phyloP scores from a whole-genome alignment of 2,329 filamentous ascomycete genomes.

The Diplodia sapinea region DNA sequence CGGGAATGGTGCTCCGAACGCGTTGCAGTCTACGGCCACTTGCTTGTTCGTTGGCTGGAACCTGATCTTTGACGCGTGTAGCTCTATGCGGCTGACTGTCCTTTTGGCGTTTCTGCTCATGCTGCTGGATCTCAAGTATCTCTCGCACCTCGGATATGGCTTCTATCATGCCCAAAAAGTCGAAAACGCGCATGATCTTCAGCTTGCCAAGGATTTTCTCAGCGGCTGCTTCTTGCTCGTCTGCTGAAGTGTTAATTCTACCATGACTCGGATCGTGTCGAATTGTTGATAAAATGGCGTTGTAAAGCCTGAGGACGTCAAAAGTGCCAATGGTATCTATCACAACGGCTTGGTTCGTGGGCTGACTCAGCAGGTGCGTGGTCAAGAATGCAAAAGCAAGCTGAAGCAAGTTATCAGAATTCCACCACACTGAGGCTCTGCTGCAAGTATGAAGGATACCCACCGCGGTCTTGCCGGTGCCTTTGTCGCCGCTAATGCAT shows the following conservation, averaged over 20 bases:
- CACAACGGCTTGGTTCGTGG: constrained; percentile 46
- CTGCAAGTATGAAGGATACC: constrained; percentile 28
- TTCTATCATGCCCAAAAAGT: constrained; percentile 56
- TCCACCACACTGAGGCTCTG: too few relatives aligned
- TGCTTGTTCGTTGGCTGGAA: neutral
- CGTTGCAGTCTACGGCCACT: neutral
- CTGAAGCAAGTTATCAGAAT: constrained; percentile 33
- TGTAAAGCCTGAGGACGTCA: constrained; percentile 51
- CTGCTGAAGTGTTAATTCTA: neutral
- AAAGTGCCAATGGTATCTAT: constrained; percentile 56
- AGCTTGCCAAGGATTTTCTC: constrained; percentile 51
- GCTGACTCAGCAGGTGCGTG: constrained; percentile 45
- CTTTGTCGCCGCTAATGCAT: constrained; percentile 45
- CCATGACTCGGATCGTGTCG: neutral
- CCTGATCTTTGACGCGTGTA: neutral
- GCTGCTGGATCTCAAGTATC: constrained; percentile 38
- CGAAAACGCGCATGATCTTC: constrained; percentile 58
- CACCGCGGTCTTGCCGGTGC: constrained; percentile 39
- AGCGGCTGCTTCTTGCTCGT: constrained; percentile 40
- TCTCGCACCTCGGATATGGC: constrained; percentile 53
- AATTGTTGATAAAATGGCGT: constrained; percentile 39
- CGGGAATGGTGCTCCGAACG: constrained; percentile 38
- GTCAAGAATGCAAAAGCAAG: constrained; percentile 47
- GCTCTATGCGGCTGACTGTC: neutral
- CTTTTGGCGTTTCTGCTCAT: neutral